Evolutionary conservation across 257 asterid species (phyloP), one percentile per base, ranked within the genome.

Genomic region (Prunella vulgaris): DNA sequence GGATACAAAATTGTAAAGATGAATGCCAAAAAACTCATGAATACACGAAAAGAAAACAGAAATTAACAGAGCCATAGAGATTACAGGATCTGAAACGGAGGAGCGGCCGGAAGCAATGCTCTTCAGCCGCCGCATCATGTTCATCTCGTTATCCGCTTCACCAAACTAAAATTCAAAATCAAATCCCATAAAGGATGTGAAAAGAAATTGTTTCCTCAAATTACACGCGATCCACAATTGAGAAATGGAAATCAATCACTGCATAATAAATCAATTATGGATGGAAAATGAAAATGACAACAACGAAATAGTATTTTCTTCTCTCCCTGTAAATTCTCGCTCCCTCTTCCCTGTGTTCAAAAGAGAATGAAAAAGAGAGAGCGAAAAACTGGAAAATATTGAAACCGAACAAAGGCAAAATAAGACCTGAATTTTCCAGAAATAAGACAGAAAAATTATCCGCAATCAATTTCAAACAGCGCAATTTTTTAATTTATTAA

Each of bases 31-130:
- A n/a, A 35, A 6, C 22, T 37, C 64, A 67, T 7, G 15, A 6
- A 49, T 7, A 67, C 15, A 54, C 24, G 12, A 7, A 57, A 20
- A 27, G 10, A 49, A 0, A n/a, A 1, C 62, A 14, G 52, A 52
- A 1, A 10, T 18, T 32, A 1, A 10, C 1, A 57, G 25, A 66
- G 71, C 42, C 60, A 68, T 28, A 74, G 78, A 74, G 66, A 67
- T 82, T 92, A 92, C 98, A 83, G 94, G 91, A 86, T 89, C 97
- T 79, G 98, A 87, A 69, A 92, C 80, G 75, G 98, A 89, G 69
- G 96, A 71, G 61, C 96, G 93, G 56, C 91, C 98, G 5, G 98
- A 92, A 75, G 97, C 84, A 80, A 89, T 85, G 92, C 95, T 89
- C 88, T 89, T 92, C 65, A 92, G 83, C 79, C 96, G 85, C 60